These are phyloP conservation scores for Cercospora citrullina DNA, from an alignment of 2,329 filamentous ascomycete genomes.

Conservation along the genomic window DNA sequence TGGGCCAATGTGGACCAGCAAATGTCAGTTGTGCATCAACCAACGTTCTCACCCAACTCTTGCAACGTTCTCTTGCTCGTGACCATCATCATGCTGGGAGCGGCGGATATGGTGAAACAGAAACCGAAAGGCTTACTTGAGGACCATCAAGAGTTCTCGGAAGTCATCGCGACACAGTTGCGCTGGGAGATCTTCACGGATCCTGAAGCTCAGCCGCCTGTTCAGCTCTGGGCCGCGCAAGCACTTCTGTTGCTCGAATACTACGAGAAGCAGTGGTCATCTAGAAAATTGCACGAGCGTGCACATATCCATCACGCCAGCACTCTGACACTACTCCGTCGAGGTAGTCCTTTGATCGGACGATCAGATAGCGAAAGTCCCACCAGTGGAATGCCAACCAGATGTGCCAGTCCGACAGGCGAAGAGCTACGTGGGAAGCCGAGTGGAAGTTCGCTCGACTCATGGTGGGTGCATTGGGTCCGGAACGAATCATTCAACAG, in stretches of 20 bases:
- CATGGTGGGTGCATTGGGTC: slow-evolving; percentile 91
- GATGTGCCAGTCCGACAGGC: slow-evolving; percentile 18
- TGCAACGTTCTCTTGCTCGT: slow-evolving; percentile 78
- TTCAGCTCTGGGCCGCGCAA: slow-evolving; percentile 92
- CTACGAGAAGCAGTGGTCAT: slow-evolving; percentile 96
- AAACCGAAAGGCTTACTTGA: slow-evolving; percentile 71
- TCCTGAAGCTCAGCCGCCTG: slow-evolving; percentile 79
- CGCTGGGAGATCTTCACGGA: slow-evolving; percentile 94
- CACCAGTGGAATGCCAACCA: slow-evolving; percentile 53
- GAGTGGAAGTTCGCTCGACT: slow-evolving; percentile 8
- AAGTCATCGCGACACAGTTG: slow-evolving; percentile 84
- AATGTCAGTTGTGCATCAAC: slow-evolving; percentile 86
- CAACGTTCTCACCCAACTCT: slow-evolving; percentile 82
- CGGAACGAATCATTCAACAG: slow-evolving; percentile 83
- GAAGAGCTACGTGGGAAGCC: background rate
- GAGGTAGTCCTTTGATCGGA: slow-evolving; percentile 84
- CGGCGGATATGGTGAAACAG: slow-evolving; percentile 77
- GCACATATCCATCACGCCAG: slow-evolving; percentile 94
- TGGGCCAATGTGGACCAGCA: slow-evolving; percentile 92
- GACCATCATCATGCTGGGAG: slow-evolving; percentile 85
- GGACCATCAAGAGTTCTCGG: slow-evolving; percentile 76
- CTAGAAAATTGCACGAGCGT: slow-evolving; percentile 82
- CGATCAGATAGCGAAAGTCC: slow-evolving; percentile 81
- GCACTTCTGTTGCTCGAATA: slow-evolving; percentile 80
- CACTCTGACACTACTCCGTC: slow-evolving; percentile 87